Base-by-base conservation (phyloP, 345 rosid genomes). In the Citrus unshiu region DNA sequence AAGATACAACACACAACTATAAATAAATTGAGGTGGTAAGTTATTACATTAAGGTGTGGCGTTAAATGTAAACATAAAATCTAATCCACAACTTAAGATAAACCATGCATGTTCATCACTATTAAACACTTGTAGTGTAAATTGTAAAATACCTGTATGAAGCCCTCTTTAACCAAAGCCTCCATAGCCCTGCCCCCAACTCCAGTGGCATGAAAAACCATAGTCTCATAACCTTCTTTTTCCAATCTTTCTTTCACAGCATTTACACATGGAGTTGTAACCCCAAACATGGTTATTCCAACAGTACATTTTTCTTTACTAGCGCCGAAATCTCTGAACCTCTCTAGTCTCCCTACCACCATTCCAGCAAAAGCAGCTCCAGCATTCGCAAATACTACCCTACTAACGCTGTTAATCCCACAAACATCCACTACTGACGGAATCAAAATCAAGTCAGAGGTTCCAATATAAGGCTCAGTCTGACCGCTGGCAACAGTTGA, bases 171-270 rank as follows among this genome's bases (percentile, higher is more conserved):
- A 77, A 93, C 93, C 78, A 95, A 84, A 80, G 91, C 88, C 80
- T 95, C 98, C 99, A 95, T 93, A 14, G 99, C 94, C 81, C 88
- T 93, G 70, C 99, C 99, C 56, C 99, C 99, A 4, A 91, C 87
- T 30, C 98, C 99, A 14, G 97, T 95, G 79, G 99, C 99, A 85
- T 95, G 98, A 78, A 95, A 95, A 81, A 95, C 88, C 79, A 95
- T 83, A 39, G 92, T 88, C 87, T 93, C 99, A n/a, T 84, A 95
- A 74, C 93, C 98, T 86, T 91, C 80, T 77, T 81, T 86, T 8
- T 68, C 81, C 86, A 95, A 85, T 62, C 91, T 87, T 64, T 92
- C 90, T 68, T 87, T 89, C 29, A 93, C 93, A 66, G 88, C 90
- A 81, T 76, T 91, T 10, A 88, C 98, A 73, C 98, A 95, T 2